A percentile compares a stretch with the other conserved stretches of the same genome.
Conservation (phyloP, 345 rosid genomes). For the Rhizophora apiculata region DNA sequence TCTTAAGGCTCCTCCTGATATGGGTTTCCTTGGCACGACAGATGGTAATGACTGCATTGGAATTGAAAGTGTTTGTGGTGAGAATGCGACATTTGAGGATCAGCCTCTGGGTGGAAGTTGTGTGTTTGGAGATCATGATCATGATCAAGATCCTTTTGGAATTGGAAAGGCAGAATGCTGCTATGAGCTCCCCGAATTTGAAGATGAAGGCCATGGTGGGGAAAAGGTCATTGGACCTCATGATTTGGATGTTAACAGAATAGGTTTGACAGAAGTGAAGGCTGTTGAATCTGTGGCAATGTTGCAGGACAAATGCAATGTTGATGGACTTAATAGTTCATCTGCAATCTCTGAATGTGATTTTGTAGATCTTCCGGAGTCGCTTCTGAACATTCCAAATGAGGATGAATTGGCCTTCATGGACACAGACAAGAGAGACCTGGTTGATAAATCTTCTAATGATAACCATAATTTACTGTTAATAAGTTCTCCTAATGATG, state of each 20-base stretch:
- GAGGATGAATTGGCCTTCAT: constrained; percentile 9
- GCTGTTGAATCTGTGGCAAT: not conserved
- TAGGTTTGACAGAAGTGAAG: not conserved
- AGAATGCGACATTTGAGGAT: not conserved
- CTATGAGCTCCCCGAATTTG: constrained; percentile 3
- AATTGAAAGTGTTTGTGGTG: not conserved
- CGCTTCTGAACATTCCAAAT: constrained; percentile 35
- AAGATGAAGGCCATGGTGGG: constrained; percentile 20
- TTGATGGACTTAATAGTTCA: constrained; percentile 21
- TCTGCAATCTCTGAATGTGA: constrained; percentile 31
- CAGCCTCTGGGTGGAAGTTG: not conserved
- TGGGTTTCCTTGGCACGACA: not conserved
- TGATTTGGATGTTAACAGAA: not conserved
- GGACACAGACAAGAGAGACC: not conserved
- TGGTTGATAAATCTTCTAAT: not conserved
- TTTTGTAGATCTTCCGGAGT: constrained; percentile 39
- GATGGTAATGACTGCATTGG: not conserved
- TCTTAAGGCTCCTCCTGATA: not conserved
- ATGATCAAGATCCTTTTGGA: constrained; percentile 9
- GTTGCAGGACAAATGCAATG: constrained; percentile 13
- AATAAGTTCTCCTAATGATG: not conserved
- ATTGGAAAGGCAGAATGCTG: constrained; percentile 6
- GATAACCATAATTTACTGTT: not conserved
- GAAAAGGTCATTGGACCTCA: constrained; percentile 9
- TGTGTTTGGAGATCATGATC: constrained; percentile 5